These are phyloP conservation scores for Haplosporangium gracile DNA, from an alignment of 192 early-diverging fungal genomes.

Conservation along the genomic window DNA sequence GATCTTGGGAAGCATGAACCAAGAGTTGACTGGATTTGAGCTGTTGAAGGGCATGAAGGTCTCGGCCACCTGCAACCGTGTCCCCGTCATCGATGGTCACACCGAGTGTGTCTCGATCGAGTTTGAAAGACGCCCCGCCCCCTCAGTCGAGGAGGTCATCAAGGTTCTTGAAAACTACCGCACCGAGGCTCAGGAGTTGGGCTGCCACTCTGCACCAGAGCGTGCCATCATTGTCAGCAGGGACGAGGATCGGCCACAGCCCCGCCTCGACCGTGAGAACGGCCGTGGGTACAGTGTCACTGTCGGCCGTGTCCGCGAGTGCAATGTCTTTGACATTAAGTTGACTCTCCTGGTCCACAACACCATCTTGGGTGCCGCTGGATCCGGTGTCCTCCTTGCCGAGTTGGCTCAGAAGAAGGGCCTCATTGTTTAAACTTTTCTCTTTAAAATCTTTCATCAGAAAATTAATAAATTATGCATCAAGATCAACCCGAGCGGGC, in stretches of 20 bases:
- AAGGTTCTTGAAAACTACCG: slow-evolving; percentile 79
- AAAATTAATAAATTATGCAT: neutral
- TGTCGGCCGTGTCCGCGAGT: slow-evolving; percentile 90
- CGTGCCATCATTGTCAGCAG: slow-evolving; percentile 81
- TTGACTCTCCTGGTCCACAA: slow-evolving; percentile 95
- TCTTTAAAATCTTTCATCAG: neutral
- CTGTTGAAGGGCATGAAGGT: slow-evolving; percentile 75
- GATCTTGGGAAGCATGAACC: slow-evolving; percentile 84
- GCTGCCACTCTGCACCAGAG: slow-evolving; percentile 84
- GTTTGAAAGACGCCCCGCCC: slow-evolving; percentile 77
- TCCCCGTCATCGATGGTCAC: slow-evolving; percentile 97
- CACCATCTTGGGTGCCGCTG: slow-evolving; percentile 96
- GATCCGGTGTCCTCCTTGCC: slow-evolving; percentile 93
- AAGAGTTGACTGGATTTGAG: slow-evolving; percentile 64
- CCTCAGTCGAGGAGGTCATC: slow-evolving; percentile 82
- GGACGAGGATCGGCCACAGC: slow-evolving; percentile 92
- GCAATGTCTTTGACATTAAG: slow-evolving; percentile 92
- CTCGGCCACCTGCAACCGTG: slow-evolving; percentile 96
- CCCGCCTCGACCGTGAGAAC: slow-evolving; percentile 89
- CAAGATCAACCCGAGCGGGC: neutral
- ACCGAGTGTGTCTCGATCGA: slow-evolving; percentile 90
- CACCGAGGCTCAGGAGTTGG: slow-evolving; percentile 84
- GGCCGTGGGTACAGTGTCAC: slow-evolving; percentile 91
- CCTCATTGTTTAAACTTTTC: slow-evolving; percentile 37
- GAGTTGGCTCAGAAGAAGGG: slow-evolving; percentile 93